A percentile compares a stretch with the other conserved stretches of the same genome.
phyloP scores from a whole-genome alignment of 305 asterid genomes.

The Striga hermonthica region DNA sequence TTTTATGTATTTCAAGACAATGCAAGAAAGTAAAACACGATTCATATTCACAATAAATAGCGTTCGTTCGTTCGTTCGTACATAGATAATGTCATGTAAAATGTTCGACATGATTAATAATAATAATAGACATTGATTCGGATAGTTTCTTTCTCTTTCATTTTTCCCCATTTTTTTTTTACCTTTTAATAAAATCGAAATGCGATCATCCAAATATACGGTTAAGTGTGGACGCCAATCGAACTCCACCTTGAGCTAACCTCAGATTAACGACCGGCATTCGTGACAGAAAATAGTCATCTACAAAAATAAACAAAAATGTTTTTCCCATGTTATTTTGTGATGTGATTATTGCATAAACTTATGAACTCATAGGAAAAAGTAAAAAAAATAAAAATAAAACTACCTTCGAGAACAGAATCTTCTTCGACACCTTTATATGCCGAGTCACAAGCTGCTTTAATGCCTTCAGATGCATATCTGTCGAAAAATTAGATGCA shows the following conservation, averaged over 20 bases:
- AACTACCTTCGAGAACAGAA: constrained; percentile 75
- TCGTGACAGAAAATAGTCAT: constrained; percentile 67
- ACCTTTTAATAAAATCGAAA: neutral
- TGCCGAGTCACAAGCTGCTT: constrained; percentile 89
- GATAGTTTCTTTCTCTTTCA: neutral
- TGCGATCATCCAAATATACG: constrained; percentile 60
- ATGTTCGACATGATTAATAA: neutral
- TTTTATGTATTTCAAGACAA: neutral
- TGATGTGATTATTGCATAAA: neutral
- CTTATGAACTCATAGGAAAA: neutral
- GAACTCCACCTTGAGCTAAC: constrained; percentile 90
- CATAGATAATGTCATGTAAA: neutral
- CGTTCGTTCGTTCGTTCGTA: too few species aligned
- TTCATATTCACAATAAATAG: neutral
- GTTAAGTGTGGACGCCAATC: constrained; percentile 87
- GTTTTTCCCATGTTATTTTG: neutral
- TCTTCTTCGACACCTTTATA: constrained; percentile 71
- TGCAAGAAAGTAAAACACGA: neutral
- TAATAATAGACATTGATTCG: too few species aligned
- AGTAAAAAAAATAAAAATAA: constrained; percentile 5
- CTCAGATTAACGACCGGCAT: constrained; percentile 55
- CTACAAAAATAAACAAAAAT: constrained; percentile 38
- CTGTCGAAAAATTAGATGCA: constrained; percentile 30
- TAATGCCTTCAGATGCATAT: constrained; percentile 85
- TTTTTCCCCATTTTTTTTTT: neutral